A percentile compares a stretch with the other conserved stretches of the same genome.
phyloP scores from a whole-genome alignment of 345 rosid species.

The Sisymbrium irio region DNA sequence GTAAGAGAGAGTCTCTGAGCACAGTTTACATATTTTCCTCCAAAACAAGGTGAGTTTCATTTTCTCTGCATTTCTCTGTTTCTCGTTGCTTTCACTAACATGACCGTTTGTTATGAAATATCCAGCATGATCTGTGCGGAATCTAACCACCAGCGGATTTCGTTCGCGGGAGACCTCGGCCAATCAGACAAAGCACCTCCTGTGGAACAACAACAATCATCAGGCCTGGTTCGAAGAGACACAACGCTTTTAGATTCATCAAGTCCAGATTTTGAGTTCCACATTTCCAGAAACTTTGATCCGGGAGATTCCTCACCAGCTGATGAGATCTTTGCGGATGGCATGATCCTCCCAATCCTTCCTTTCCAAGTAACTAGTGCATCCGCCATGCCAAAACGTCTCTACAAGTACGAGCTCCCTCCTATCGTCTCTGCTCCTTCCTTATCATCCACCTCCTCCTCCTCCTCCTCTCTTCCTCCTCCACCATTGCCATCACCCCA shows the following conservation, averaged over 20 bases:
- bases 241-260: conserved; percentile 47
- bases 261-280: conserved; percentile 73
- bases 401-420: conserved; percentile 33
- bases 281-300: conserved; percentile 37
- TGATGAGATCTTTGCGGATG: conserved; percentile 71
- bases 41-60: conserved; percentile 13
- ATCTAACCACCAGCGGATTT: conserved; percentile 52
- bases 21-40: conserved; percentile 16
- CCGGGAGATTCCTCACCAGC: conserved; percentile 56
- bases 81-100: conserved; percentile 16
- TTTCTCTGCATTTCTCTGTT: background rate
- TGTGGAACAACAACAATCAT: conserved; percentile 18
- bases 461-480: conserved; percentile 31
- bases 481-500: conserved; percentile 30
- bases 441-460: conserved; percentile 23
- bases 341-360: conserved; percentile 64
- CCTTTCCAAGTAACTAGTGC: conserved; percentile 30
- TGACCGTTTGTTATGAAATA: background rate
- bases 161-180: conserved; percentile 55
- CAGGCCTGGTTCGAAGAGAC: conserved; percentile 39
- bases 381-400: conserved; percentile 26
- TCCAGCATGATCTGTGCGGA: conserved; percentile 53
- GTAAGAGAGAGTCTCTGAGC: background rate
- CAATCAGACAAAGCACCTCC: conserved; percentile 32
- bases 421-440: conserved; percentile 38